phyloP scores from a whole-genome alignment of 805 yeast genomes.

The Saccharomycopsis fermentans region DNA sequence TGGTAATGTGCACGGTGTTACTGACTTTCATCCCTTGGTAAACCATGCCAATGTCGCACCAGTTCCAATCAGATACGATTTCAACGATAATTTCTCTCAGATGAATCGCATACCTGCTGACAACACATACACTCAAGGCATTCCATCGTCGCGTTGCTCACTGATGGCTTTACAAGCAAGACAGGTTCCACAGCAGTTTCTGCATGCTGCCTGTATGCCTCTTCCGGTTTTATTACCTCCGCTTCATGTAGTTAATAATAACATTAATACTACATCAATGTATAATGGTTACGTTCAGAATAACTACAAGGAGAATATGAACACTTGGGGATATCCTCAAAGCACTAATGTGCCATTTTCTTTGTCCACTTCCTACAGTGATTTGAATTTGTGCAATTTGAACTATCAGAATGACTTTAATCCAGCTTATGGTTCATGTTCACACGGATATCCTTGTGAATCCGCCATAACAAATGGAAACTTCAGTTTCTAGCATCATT shows the following conservation, averaged over 20 bases:
- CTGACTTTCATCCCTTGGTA: not conserved
- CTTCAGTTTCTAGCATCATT: not conserved
- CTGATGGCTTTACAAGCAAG: not conserved
- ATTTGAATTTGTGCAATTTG: not conserved
- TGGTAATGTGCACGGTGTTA: not conserved
- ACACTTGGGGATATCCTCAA: not conserved
- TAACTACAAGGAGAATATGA: no score
- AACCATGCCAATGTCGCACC: not conserved
- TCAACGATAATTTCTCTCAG: not conserved
- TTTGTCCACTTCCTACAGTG: not conserved
- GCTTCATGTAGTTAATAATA: not conserved
- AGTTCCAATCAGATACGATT: not conserved
- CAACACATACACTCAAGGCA: not conserved
- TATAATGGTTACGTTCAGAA: not conserved
- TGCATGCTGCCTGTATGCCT: not conserved
- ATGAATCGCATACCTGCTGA: not conserved
- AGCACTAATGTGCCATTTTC: not conserved
- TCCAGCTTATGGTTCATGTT: not conserved
- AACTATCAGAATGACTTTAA: not conserved
- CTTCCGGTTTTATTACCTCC: not conserved
- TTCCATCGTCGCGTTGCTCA: not conserved
- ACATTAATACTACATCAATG: not conserved
- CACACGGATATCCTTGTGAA: not conserved
- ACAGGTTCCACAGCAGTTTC: not conserved
- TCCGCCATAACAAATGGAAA: not conserved